A percentile compares a stretch with the other conserved stretches of the same genome.
Evolutionary conservation across 768 basidiomycete genomes (phyloP).

Genomic region (Gloeostereum incarnatum): DNA sequence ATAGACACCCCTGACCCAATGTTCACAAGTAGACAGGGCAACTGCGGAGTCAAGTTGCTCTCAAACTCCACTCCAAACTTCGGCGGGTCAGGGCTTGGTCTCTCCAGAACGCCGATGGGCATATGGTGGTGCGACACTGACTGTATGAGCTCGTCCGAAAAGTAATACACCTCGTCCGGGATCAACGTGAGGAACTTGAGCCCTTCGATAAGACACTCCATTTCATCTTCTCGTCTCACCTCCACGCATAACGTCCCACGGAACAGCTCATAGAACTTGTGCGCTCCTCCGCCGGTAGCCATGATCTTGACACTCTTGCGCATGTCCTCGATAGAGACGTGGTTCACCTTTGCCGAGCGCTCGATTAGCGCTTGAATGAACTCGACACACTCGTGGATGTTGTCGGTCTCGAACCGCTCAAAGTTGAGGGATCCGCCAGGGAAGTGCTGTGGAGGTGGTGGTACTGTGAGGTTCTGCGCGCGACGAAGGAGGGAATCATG

Average conservation of each 20-base stretch:
- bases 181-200: conserved; percentile 94
- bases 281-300: conserved; percentile 97
- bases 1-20: conserved; percentile 97
- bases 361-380: conserved; percentile 86
- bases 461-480: conserved; percentile 60
- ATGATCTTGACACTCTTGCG: conserved; percentile 89
- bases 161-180: conserved; percentile 96
- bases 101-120: conserved; percentile 39
- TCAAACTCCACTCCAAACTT: conserved; percentile 86
- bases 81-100: conserved; percentile 89
- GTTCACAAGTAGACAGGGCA: conserved; percentile 95
- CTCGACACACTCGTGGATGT: conserved; percentile 73
- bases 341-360: conserved; percentile 77
- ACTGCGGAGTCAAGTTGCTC: conserved; percentile 70
- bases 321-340: conserved; percentile 87
- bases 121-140: conserved; percentile 29
- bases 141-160: conserved; percentile 94
- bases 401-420: conserved; percentile 90
- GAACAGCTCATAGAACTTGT: conserved; percentile 86
- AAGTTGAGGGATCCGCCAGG: conserved; percentile 98
- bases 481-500: conserved; percentile 43
- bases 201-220: conserved; percentile 97
- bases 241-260: conserved; percentile 68
- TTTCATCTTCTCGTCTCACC: conserved; percentile 90
- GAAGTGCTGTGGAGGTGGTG: conserved; percentile 75